Base-by-base conservation (phyloP, 192 early-diverging fungal species). In the Backusella macrospora region DNA sequence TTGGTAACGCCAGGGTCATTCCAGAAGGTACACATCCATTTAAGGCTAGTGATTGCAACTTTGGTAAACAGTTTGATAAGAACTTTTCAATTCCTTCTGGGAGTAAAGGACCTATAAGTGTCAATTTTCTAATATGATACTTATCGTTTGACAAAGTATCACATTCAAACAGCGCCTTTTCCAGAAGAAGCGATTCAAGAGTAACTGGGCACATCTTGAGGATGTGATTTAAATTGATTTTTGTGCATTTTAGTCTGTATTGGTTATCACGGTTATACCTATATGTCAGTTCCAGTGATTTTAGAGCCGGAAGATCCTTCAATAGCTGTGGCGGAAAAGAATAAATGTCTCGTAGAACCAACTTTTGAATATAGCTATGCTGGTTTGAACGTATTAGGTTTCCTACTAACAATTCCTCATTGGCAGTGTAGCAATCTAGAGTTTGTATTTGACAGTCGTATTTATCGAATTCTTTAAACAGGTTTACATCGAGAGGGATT, bases 161-260 rank as follows among this genome's bases (percentile, higher is more conserved):
- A 12, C 52, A 59, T 3, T 59, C 52, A 59, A 59, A 59, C 9
- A 59, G 52, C 12, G 52, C 52, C 21, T 59, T 59, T 59, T 59
- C 52, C 21, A 59, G 18, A 26, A 26, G 12, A 59, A 59, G 52
- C 13, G 52, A 59, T 21, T 59, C 52, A 10, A 59, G 52, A 2
- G 21, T 59, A 13, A 10, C 8, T 13, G 52, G 52, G 13, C 52
- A 59, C 21, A 21, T 23, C 52, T 59, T 59, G 52, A 59, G 52
- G 13, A 59, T 23, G 0, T 59, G 52, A 59, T 59, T 59, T 59
- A 59, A 23, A 4, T 26, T 2, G 26, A 59, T 23, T 3, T 59
- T 23, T 59, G 52, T 4, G 13, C 52, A 59, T 8, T 23, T 59
- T 12, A 59, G 52, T 23, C 52, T 59, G 9, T 59, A 59, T 0